Evolutionary conservation across 257 asterid species (phyloP).

Genomic region (Buddleja alternifolia): DNA sequence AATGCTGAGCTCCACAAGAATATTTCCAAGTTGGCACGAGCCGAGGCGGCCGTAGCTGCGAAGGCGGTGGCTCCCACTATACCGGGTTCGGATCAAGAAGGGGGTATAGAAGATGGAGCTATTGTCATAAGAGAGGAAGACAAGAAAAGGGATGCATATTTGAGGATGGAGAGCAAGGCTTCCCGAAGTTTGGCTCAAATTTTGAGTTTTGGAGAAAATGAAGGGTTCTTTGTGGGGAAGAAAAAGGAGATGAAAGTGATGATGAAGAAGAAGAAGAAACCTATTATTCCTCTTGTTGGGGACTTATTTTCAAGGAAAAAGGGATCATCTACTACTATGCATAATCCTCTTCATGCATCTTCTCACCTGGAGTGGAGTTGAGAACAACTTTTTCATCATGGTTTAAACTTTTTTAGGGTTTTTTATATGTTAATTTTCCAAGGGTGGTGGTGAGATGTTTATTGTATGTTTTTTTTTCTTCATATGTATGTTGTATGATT

Average conservation of each 20-base stretch:
- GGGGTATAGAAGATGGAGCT: background rate
- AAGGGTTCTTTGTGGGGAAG: conserved; percentile 38
- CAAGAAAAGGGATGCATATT: conserved; percentile 29
- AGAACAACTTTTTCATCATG: background rate
- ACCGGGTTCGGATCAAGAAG: conserved; percentile 4
- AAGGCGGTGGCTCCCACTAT: conserved; percentile 30
- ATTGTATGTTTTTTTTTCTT: too few species aligned
- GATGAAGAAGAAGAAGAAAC: conserved; percentile 61
- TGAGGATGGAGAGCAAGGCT: conserved; percentile 24
- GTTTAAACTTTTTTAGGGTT: too few species aligned
- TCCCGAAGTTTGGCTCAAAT: conserved; percentile 51
- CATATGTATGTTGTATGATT: too few species aligned
- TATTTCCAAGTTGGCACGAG: conserved; percentile 71
- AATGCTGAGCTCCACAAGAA: conserved; percentile 86
- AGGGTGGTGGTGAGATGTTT: too few species aligned
- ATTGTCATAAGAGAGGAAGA: conserved; percentile 35
- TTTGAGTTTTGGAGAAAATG: conserved; percentile 40
- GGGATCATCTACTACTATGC: conserved; percentile 43
- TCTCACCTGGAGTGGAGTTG: conserved; percentile 41
- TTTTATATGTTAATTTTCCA: too few species aligned
- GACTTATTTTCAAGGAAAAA: conserved; percentile 69
- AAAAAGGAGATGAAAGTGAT: conserved; percentile 37
- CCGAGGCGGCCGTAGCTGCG: conserved; percentile 58
- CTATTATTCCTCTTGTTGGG: conserved; percentile 71
- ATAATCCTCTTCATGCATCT: conserved; percentile 59